Evolutionary conservation across 768 basidiomycete genomes (phyloP).

Genomic region (Galerina sulciceps): DNA sequence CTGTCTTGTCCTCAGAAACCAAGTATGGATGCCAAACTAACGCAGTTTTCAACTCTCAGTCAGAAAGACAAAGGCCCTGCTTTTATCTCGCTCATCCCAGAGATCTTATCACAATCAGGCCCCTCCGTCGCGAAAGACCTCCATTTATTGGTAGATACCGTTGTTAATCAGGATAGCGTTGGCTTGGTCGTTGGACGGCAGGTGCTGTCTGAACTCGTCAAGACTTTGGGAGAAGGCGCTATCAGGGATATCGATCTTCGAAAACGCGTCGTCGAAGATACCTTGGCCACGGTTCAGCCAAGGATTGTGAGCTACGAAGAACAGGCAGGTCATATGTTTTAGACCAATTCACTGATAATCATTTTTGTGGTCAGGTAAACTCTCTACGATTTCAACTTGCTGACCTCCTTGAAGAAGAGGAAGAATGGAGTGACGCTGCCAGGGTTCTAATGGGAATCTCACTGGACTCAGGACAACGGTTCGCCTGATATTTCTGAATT

Average conservation of each 20-base stretch:
- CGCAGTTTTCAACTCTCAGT: slow-evolving; percentile 61
- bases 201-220: slow-evolving; percentile 85
- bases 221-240: slow-evolving; percentile 58
- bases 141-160: slow-evolving; percentile 75
- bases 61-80: slow-evolving; percentile 89
- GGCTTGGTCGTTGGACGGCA: slow-evolving; percentile 90
- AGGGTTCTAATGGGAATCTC: slow-evolving; percentile 91
- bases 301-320: slow-evolving; percentile 93
- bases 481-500: background rate
- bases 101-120: slow-evolving; percentile 60
- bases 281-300: slow-evolving; percentile 71
- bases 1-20: background rate
- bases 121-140: slow-evolving; percentile 57
- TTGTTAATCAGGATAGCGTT: slow-evolving; percentile 80
- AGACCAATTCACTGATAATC: slow-evolving; percentile 2
- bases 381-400: slow-evolving; percentile 87
- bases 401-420: slow-evolving; percentile 84
- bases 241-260: slow-evolving; percentile 59
- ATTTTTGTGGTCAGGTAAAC: slow-evolving; percentile 61
- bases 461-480: slow-evolving; percentile 89
- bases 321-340: slow-evolving; percentile 58
- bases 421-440: slow-evolving; percentile 94
- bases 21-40: slow-evolving; percentile 60
- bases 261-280: slow-evolving; percentile 78
- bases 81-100: slow-evolving; percentile 70